Evolutionary conservation across 352 stramenopile genomes (phyloP).

Genomic region (Achlya hypogyna): DNA sequence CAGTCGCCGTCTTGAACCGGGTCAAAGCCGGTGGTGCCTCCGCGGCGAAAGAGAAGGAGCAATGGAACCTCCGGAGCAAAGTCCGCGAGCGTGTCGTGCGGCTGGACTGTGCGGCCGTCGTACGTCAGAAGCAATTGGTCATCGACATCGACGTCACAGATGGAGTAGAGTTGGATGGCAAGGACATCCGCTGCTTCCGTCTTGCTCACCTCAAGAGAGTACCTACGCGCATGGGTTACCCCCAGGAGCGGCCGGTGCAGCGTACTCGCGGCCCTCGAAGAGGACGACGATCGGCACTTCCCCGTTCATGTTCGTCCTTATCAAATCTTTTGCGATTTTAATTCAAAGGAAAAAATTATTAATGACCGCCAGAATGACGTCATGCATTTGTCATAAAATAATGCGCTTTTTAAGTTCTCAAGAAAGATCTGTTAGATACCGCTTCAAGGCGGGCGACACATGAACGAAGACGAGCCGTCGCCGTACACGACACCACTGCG

Average conservation of each 20-base stretch:
- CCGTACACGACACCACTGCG: not conserved
- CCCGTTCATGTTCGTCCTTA: not conserved
- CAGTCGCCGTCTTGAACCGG: constrained; percentile 6
- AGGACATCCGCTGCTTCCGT: constrained; percentile 13
- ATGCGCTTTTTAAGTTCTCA: no score
- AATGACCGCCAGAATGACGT: no score
- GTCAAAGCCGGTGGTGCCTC: not conserved
- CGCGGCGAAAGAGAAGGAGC: constrained; percentile 3
- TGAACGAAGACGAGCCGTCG: not conserved
- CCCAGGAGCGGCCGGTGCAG: no score
- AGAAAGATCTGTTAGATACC: no score
- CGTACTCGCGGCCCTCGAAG: constrained; percentile 3
- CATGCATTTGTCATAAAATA: no score
- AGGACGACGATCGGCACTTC: constrained; percentile 4
- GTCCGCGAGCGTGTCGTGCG: not conserved
- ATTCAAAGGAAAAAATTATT: no score
- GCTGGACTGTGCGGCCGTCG: not conserved
- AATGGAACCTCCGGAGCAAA: not conserved
- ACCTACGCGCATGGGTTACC: constrained; percentile 16
- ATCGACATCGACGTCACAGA: constrained; percentile 11
- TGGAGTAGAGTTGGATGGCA: constrained; percentile 15
- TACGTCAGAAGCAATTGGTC: constrained; percentile 16
- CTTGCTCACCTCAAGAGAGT: constrained; percentile 12
- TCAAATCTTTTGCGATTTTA: no score
- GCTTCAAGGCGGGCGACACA: not conserved